Conservation (phyloP, 768 basidiomycete genomes). For the Kwoniella botswanensis region DNA sequence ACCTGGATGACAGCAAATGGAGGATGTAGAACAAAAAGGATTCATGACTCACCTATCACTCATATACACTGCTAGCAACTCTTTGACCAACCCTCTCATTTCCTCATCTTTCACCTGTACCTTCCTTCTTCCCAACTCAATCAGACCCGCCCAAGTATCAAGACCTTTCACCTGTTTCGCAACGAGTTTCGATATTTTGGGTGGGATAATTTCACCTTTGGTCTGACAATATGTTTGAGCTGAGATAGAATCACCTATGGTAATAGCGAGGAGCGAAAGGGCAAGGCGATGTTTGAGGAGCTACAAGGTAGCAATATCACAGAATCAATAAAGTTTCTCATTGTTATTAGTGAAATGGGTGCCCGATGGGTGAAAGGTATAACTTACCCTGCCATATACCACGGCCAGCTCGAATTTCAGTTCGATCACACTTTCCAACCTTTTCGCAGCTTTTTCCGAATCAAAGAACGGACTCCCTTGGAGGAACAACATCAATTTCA, state of each 20-base stretch:
- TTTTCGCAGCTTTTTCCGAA: constrained; percentile 61
- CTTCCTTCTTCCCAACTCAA: constrained; percentile 54
- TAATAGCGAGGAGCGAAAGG: constrained; percentile 70
- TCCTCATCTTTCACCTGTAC: constrained; percentile 62
- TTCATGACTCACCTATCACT: constrained; percentile 67
- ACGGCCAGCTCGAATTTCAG: constrained; percentile 77
- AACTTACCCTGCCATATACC: constrained; percentile 73
- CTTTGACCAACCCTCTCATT: constrained; percentile 69
- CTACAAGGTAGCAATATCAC: constrained; percentile 49
- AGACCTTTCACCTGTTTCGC: constrained; percentile 62
- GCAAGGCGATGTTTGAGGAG: constrained; percentile 68
- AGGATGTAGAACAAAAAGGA: not conserved
- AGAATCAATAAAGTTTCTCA: constrained; percentile 9
- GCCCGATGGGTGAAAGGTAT: not conserved
- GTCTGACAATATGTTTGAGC: constrained; percentile 86
- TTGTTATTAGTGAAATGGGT: not conserved
- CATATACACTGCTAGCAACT: constrained; percentile 82
- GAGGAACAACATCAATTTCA: constrained; percentile 78
- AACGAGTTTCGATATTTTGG: constrained; percentile 64
- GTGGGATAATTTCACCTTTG: constrained; percentile 74
- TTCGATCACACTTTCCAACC: constrained; percentile 64
- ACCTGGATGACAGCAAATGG: too few species aligned
- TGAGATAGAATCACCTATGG: constrained; percentile 73
- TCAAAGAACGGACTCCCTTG: constrained; percentile 78
- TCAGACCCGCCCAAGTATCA: constrained; percentile 65